These are phyloP conservation scores for Fraxinus americana DNA, from an alignment of 257 asterid genomes.

Conservation along the genomic window DNA sequence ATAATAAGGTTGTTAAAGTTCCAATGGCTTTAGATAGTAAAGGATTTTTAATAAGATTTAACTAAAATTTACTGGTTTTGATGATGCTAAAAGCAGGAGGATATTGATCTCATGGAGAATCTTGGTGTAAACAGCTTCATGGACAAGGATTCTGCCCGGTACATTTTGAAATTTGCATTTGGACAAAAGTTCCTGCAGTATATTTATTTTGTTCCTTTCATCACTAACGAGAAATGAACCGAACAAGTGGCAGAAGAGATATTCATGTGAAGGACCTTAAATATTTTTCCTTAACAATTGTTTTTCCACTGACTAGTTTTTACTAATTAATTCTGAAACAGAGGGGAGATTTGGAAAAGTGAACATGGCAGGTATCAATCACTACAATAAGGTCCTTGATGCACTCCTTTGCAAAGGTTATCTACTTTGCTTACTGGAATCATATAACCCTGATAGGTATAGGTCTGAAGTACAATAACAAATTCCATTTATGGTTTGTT, in stretches of 20 bases:
- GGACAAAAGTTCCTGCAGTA: too few species aligned
- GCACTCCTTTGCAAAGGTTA: constrained; percentile 49
- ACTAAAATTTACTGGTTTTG: too few species aligned
- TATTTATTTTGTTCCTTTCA: too few species aligned
- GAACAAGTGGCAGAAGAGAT: too few species aligned
- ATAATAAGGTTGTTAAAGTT: too few species aligned
- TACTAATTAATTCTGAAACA: constrained; percentile 15
- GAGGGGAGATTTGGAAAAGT: constrained; percentile 60
- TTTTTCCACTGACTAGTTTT: too few species aligned
- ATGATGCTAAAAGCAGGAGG: constrained; percentile 39
- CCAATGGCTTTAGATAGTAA: too few species aligned
- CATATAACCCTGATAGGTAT: too few species aligned
- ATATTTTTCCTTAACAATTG: too few species aligned
- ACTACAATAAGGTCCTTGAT: constrained; percentile 56
- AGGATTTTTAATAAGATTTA: too few species aligned
- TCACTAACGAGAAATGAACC: too few species aligned
- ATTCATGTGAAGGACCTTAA: too few species aligned
- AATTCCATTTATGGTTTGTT: neutral
- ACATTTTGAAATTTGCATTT: neutral
- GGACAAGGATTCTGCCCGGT: constrained; percentile 75
- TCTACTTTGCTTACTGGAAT: neutral
- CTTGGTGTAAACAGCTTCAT: constrained; percentile 65
- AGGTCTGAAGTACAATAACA: neutral
- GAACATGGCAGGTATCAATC: constrained; percentile 53
- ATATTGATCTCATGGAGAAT: constrained; percentile 55